These are phyloP conservation scores for Fulvia fulva DNA, from an alignment of 2,329 filamentous ascomycete species.

Conservation along the genomic window DNA sequence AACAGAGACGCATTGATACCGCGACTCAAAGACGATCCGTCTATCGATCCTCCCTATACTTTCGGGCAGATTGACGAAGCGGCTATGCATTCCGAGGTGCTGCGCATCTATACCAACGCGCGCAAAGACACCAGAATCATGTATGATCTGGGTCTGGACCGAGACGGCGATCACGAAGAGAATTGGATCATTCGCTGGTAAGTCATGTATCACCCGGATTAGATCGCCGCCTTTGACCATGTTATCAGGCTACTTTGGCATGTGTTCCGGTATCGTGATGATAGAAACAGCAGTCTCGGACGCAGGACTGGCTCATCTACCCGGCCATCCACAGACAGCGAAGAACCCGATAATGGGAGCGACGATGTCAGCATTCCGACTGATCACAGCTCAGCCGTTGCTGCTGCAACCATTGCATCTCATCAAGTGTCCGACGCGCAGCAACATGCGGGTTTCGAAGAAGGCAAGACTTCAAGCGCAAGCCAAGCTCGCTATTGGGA, in stretches of 20 bases:
- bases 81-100: slow-evolving; percentile 40
- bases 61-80: slow-evolving; percentile 45
- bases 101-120: slow-evolving; percentile 37
- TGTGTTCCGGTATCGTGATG: slow-evolving; percentile 42
- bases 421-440: background rate
- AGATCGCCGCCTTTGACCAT: background rate
- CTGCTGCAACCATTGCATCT: background rate
- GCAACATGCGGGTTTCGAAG: background rate
- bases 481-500: slow-evolving; percentile 6
- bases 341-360: background rate
- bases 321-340: background rate
- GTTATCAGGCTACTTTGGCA: slow-evolving; percentile 34
- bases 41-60: slow-evolving; percentile 25
- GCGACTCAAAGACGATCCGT: slow-evolving; percentile 8
- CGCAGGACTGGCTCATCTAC: background rate
- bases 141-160: slow-evolving; percentile 39
- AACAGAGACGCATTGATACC: slow-evolving; percentile 25
- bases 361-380: background rate
- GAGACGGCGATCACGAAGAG: slow-evolving; percentile 34
- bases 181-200: slow-evolving; percentile 48
- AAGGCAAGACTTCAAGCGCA: background rate
- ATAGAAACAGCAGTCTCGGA: slow-evolving; percentile 29
- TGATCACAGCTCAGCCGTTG: background rate
- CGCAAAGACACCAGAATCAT: slow-evolving; percentile 35
- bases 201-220: background rate